These are phyloP conservation scores for Teunomyces barrocoloradensis DNA, from an alignment of 805 yeast genomes.

Conservation along the genomic window DNA sequence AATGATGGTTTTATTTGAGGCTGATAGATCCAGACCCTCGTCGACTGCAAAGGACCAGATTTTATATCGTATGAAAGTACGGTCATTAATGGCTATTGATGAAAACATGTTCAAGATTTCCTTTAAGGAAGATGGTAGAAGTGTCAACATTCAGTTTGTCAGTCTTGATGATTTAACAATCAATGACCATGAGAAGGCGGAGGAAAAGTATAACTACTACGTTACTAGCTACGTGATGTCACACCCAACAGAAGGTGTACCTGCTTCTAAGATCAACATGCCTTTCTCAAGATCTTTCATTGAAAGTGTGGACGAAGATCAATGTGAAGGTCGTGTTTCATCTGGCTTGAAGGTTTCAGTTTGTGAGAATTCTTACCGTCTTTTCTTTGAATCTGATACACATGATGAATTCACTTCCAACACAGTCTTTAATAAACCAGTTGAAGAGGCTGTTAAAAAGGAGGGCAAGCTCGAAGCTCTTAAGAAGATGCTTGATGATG, in stretches of 20 bases:
- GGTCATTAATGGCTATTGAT: slow-evolving; percentile 72
- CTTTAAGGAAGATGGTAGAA: slow-evolving; percentile 51
- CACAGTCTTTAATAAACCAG: slow-evolving; percentile 44
- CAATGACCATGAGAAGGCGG: slow-evolving; percentile 62
- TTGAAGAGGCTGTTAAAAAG: slow-evolving; percentile 21
- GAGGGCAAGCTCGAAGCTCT: slow-evolving; percentile 34
- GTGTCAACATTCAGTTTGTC: slow-evolving; percentile 74
- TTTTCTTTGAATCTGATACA: slow-evolving; percentile 77
- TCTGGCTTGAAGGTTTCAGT: slow-evolving; percentile 77
- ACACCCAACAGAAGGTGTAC: slow-evolving; percentile 95
- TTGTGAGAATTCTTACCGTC: slow-evolving; percentile 71
- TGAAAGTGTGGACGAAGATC: slow-evolving; percentile 54
- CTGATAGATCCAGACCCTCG: slow-evolving; percentile 60
- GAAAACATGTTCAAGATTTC: slow-evolving; percentile 92
- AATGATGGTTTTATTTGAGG: slow-evolving; percentile 76
- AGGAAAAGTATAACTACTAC: slow-evolving; percentile 89
- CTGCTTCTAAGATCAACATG: slow-evolving; percentile 67
- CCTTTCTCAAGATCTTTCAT: slow-evolving; percentile 71
- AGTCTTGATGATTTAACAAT: slow-evolving; percentile 87
- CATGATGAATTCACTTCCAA: slow-evolving; percentile 75
- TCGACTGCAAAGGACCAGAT: slow-evolving; percentile 88
- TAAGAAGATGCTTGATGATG: slow-evolving; percentile 46
- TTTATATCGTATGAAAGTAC: slow-evolving; percentile 81
- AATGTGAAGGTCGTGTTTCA: slow-evolving; percentile 59
- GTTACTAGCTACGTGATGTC: slow-evolving; percentile 90